Evolutionary conservation across 257 asterid species (phyloP).

Genomic region (Nicotiana obtusifolia): DNA sequence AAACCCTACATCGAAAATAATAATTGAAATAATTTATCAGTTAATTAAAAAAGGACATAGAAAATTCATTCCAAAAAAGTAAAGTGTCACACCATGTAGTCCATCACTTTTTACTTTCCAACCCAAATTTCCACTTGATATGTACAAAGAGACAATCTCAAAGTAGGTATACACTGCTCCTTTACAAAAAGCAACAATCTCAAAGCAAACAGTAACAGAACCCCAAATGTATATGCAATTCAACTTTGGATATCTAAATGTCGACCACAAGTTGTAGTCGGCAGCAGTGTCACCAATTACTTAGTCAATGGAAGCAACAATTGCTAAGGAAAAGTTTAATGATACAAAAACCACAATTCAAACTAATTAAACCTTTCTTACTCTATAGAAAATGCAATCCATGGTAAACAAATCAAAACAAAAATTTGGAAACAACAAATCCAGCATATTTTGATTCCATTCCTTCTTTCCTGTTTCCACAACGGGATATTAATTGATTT

Average conservation of each 20-base stretch:
- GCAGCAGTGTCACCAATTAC: background rate
- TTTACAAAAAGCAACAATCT: background rate
- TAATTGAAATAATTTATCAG: too few species aligned
- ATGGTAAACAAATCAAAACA: too few species aligned
- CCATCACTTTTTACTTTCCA: background rate
- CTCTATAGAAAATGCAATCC: too few species aligned
- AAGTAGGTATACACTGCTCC: background rate
- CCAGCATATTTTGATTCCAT: background rate
- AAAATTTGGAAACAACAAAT: too few species aligned
- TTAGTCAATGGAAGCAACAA: background rate
- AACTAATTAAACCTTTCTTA: too few species aligned
- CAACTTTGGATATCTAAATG: background rate
- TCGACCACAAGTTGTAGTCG: too few species aligned
- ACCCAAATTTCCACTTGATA: background rate
- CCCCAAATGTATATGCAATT: background rate
- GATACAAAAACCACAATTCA: background rate
- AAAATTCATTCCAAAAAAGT: too few species aligned
- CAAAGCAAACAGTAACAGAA: background rate
- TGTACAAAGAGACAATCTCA: background rate
- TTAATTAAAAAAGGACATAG: too few species aligned
- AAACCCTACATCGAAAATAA: too few species aligned
- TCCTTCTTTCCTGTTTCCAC: background rate
- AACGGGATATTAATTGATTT: background rate
- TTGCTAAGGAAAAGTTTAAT: background rate
- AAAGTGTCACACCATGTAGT: background rate